Evolutionary conservation across 208 protist species (phyloP).

Genomic region (Polymyxa betae): DNA sequence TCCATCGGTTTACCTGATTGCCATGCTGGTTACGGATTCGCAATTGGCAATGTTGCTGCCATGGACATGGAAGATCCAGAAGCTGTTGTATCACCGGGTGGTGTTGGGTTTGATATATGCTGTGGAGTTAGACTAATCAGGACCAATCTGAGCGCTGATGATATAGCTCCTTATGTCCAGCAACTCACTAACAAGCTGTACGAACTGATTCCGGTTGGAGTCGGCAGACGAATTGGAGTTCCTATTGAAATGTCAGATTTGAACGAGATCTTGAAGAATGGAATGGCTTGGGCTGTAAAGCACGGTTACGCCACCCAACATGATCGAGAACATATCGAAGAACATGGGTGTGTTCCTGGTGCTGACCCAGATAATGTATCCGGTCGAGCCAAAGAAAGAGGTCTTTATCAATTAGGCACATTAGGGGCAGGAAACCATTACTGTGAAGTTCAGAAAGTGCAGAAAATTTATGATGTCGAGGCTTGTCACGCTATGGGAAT

Average conservation of each 20-base stretch:
- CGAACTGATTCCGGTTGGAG: slow-evolving; percentile 77
- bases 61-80: slow-evolving; percentile 80
- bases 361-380: slow-evolving; percentile 76
- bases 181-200: slow-evolving; percentile 77
- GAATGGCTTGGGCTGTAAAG: slow-evolving; percentile 82
- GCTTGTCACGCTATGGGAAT: slow-evolving; percentile 80
- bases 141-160: slow-evolving; percentile 79
- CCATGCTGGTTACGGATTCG: slow-evolving; percentile 87
- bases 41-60: slow-evolving; percentile 85
- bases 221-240: neutral
- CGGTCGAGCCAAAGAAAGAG: slow-evolving; percentile 80
- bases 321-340: slow-evolving; percentile 84
- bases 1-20: slow-evolving; percentile 84
- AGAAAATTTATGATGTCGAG: slow-evolving; percentile 80
- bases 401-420: slow-evolving; percentile 81
- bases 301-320: slow-evolving; percentile 82
- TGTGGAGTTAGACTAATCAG: slow-evolving; percentile 85
- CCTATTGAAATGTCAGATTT: slow-evolving; percentile 63
- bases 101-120: slow-evolving; percentile 88
- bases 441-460: slow-evolving; percentile 73
- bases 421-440: slow-evolving; percentile 88
- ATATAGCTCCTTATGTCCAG: slow-evolving; percentile 75
- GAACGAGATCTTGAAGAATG: slow-evolving; percentile 76
- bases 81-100: slow-evolving; percentile 81
- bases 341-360: slow-evolving; percentile 75